These are phyloP conservation scores for Cyanidioschyzon merolae DNA, from an alignment of 23 red algal genomes.

Conservation along the genomic window DNA sequence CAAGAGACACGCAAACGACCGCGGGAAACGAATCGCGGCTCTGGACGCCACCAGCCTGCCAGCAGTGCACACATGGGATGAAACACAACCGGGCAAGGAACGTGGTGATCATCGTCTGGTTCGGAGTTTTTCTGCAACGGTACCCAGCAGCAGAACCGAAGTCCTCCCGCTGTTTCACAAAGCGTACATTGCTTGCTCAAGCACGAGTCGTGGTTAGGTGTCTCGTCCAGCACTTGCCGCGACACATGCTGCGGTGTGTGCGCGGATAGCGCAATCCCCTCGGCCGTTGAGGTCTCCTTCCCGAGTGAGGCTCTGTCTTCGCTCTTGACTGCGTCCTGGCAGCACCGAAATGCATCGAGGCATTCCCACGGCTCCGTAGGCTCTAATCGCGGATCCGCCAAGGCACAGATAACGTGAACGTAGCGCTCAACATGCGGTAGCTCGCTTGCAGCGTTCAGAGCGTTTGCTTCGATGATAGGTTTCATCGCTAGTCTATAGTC, in stretches of 20 bases:
- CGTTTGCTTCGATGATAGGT: not conserved
- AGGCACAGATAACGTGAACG: not conserved
- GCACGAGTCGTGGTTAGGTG: not conserved
- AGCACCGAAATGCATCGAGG: not conserved
- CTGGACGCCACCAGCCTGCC: not conserved
- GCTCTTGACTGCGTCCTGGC: not conserved
- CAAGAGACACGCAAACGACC: not conserved
- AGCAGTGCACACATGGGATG: not conserved
- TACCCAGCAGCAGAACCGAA: not conserved
- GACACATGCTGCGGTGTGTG: not conserved
- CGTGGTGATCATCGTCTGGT: not conserved
- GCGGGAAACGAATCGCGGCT: not conserved
- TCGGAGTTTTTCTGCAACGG: not conserved
- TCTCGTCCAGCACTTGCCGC: not conserved
- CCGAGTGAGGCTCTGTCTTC: too few species aligned
- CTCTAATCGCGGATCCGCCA: not conserved
- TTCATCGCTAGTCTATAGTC: not conserved
- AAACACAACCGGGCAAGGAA: not conserved
- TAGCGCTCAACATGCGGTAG: not conserved
- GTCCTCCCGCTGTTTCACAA: not conserved
- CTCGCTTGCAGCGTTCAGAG: not conserved
- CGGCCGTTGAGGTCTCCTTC: too few species aligned
- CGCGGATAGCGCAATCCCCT: too few species aligned
- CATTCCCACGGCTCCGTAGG: not conserved
- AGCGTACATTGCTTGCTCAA: not conserved